A percentile compares a stretch with the other conserved stretches of the same genome.
Evolutionary conservation across 352 stramenopile species (phyloP).

Genomic region (Hyaloperonospora arabidopsidis): DNA sequence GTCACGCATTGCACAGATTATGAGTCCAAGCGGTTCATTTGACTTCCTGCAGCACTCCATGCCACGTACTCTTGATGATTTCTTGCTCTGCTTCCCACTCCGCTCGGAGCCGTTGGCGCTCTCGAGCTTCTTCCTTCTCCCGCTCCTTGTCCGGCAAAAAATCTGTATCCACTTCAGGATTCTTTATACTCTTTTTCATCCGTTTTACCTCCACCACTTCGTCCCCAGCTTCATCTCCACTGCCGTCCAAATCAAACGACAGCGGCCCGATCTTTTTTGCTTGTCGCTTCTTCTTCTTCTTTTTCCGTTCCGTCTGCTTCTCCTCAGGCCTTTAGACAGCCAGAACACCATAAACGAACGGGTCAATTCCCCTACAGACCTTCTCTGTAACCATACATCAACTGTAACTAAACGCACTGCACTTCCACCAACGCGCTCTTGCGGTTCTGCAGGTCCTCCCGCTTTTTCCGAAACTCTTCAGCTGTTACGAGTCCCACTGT

Average conservation of each 20-base stretch:
- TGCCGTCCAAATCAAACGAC: constrained; percentile 78
- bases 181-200: constrained; percentile 79
- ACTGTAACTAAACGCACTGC: constrained; percentile 19
- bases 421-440: constrained; percentile 24
- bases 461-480: constrained; percentile 88
- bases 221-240: constrained; percentile 35
- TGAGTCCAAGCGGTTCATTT: not conserved
- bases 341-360: too few relatives aligned
- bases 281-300: constrained; percentile 74
- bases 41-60: not conserved
- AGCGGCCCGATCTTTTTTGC: constrained; percentile 67
- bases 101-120: constrained; percentile 74
- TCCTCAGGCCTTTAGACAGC: constrained; percentile 22
- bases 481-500: constrained; percentile 91
- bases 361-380: not conserved
- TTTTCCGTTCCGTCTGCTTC: constrained; percentile 29
- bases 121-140: constrained; percentile 69
- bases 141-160: constrained; percentile 92
- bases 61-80: constrained; percentile 81
- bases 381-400: not conserved
- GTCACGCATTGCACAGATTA: not conserved
- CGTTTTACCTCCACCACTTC: constrained; percentile 27
- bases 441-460: constrained; percentile 64
- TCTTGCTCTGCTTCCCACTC: constrained; percentile 93
- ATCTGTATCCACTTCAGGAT: constrained; percentile 90